Conservation (phyloP, 768 basidiomycete genomes). For the Lentinula detonsa region DNA sequence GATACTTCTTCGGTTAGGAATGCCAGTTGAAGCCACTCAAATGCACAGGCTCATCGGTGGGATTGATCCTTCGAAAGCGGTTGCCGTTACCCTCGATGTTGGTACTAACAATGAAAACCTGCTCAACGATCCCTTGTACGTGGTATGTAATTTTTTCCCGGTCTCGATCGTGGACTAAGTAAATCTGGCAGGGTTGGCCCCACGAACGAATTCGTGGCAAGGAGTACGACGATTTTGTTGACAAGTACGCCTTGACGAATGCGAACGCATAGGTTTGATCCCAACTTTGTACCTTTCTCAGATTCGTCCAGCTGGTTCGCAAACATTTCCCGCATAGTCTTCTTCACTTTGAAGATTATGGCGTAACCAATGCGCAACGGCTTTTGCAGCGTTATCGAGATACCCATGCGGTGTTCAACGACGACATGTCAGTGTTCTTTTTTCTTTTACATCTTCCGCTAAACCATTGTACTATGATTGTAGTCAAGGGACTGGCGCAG, state of each 20-base stretch:
- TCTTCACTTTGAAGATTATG: slow-evolving; percentile 85
- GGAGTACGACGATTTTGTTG: slow-evolving; percentile 72
- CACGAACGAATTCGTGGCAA: slow-evolving; percentile 65
- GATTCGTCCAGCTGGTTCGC: slow-evolving; percentile 71
- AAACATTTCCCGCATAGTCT: slow-evolving; percentile 64
- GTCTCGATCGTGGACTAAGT: neutral
- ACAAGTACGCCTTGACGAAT: slow-evolving; percentile 40
- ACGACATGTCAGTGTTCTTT: slow-evolving; percentile 57
- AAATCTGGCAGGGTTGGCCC: slow-evolving; percentile 55
- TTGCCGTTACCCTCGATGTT: slow-evolving; percentile 65
- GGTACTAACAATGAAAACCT: slow-evolving; percentile 69
- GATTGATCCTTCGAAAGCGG: slow-evolving; percentile 51
- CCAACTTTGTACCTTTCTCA: slow-evolving; percentile 15
- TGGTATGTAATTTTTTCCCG: slow-evolving; percentile 36
- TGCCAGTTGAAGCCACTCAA: neutral
- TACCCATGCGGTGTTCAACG: slow-evolving; percentile 73
- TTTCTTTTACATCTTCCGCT: neutral
- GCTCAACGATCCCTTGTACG: slow-evolving; percentile 58
- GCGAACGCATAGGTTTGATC: too few species aligned
- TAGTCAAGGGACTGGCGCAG: slow-evolving; percentile 74
- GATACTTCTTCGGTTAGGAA: neutral
- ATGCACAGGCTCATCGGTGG: slow-evolving; percentile 52
- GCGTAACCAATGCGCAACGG: slow-evolving; percentile 67
- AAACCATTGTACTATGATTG: too few species aligned
- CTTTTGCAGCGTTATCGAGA: slow-evolving; percentile 58